These are phyloP conservation scores for Centrapalus pauciflorus DNA, from an alignment of 129 eudicot genomes.

Conservation along the genomic window DNA sequence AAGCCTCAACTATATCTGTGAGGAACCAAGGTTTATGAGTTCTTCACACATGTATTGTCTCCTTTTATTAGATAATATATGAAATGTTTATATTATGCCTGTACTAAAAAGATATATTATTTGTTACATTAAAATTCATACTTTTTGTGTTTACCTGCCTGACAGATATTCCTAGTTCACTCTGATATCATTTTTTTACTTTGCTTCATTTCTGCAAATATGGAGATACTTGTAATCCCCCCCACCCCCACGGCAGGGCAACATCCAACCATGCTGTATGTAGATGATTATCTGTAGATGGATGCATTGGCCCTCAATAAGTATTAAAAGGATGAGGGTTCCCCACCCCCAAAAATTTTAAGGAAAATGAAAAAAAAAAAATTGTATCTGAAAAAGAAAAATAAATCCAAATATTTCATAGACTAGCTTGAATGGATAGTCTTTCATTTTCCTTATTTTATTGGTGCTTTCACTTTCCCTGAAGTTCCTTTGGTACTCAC, in stretches of 20 bases:
- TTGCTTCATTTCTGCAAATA: not conserved
- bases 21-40: not conserved
- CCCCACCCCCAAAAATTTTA: not conserved
- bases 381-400: not conserved
- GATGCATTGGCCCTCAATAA: not conserved
- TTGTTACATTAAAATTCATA: not conserved
- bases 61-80: not conserved
- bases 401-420: not conserved
- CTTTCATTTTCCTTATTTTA: not conserved
- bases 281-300: not conserved
- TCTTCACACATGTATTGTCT: not conserved
- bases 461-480: not conserved
- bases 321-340: not conserved
- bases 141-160: slow-evolving; percentile 8
- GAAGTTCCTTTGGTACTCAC: not conserved
- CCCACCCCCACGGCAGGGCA: too few species aligned
- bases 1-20: not conserved
- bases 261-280: not conserved
- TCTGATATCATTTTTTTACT: not conserved
- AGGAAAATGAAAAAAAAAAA: not conserved
- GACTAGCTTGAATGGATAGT: not conserved
- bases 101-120: not conserved
- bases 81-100: not conserved
- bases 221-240: not conserved
- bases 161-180: not conserved